These are phyloP conservation scores for Penicillium angulare DNA, from an alignment of 495 filamentous ascomycete species.

Conservation along the genomic window DNA sequence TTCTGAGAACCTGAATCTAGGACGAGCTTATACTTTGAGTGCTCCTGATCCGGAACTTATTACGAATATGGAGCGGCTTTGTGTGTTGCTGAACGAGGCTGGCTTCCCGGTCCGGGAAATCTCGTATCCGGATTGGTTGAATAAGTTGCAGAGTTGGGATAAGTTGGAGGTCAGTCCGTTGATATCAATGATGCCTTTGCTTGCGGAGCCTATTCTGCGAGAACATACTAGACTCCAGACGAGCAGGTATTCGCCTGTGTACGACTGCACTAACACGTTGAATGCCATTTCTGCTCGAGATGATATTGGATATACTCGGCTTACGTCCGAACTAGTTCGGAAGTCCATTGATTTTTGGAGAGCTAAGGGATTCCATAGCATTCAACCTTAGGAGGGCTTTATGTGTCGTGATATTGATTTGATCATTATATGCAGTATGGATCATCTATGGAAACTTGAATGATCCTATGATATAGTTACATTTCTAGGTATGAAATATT, in stretches of 20 bases:
- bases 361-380: background rate
- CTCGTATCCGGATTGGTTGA: background rate
- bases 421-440: too few relatives aligned
- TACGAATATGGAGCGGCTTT: background rate
- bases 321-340: background rate
- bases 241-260: background rate
- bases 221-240: background rate
- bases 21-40: slow-evolving; percentile 14
- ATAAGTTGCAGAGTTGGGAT: background rate
- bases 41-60: background rate
- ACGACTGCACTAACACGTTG: background rate
- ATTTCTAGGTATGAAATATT: too few relatives aligned
- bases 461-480: too few relatives aligned
- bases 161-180: background rate
- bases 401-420: too few relatives aligned
- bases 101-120: background rate
- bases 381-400: too few relatives aligned
- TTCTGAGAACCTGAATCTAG: slow-evolving; percentile 1
- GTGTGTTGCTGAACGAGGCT: background rate
- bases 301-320: background rate
- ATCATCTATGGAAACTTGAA: too few relatives aligned
- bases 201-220: background rate
- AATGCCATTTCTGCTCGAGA: background rate
- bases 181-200: background rate
- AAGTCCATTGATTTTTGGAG: background rate